Base-by-base conservation (phyloP, 2,329 filamentous ascomycete genomes). In the Dactylellina parvicollis region DNA sequence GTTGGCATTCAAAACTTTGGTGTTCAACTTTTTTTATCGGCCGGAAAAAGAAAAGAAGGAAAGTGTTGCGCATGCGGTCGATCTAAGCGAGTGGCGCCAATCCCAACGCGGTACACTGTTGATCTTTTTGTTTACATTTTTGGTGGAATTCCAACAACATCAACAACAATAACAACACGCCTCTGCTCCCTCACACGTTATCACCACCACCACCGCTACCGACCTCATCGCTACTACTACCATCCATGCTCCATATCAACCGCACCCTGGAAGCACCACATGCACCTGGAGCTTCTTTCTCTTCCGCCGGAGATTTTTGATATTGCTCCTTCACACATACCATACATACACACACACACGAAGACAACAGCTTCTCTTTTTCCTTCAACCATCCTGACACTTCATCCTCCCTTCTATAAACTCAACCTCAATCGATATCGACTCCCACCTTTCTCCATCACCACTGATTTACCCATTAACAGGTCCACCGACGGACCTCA, bases 331-430 rank as follows among this genome's bases (percentile, higher is more conserved):
- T 80, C 57, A 83, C 82, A 82, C 65, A 12, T 24, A 28, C 28
- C 55, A 85, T 82, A 1, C 83, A 82, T n/a, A 84, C 83, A n/a
- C 82, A 83, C 7, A 87, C 83, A 1, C 88, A 83, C 76, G n/a
- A n/a, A n/a, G n/a, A n/a, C n/a, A n/a, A n/a, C 81, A 85, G 56
- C 83, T 83, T 74, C 89, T 77, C 18, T 86, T 81, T 1, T 73
- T 80, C 86, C 89, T 87, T n/a, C n/a, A n/a, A 46, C 85, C 83
- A 69, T 82, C 82, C 60, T n/a, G 86, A 84, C 74, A 89, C 89
- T 34, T 30, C 38, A 59, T 28, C n/a, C 20, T 38, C n/a, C 55
- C 16, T 30, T 47, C 40, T 54, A 8, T 14, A n/a, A 34, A 7
- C 10, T 34, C 28, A 52, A 12, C 34, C 34, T 16, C 56, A 22